Conservation (phyloP, 768 basidiomycete species). For the Lentinula sp. region DNA sequence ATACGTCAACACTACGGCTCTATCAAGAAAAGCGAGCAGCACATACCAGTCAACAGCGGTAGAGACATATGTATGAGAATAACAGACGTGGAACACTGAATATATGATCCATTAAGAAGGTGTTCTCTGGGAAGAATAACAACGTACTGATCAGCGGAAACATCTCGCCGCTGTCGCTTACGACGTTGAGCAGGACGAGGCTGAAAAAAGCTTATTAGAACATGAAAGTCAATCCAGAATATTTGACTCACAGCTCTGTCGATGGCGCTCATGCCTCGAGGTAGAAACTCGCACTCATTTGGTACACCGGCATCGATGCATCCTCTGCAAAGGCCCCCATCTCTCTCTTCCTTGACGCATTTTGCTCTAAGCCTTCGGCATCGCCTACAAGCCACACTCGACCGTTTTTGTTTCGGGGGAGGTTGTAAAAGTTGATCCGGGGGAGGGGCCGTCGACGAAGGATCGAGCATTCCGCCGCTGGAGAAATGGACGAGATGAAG, state of each 20-base stretch:
- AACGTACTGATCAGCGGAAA: conserved; percentile 7
- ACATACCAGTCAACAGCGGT: not conserved
- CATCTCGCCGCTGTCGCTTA: conserved; percentile 7
- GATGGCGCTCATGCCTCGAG: conserved; percentile 10
- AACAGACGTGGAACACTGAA: not conserved
- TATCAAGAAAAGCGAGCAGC: not conserved
- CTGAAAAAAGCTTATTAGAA: not conserved
- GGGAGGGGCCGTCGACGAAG: conserved; percentile 6
- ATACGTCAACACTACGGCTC: not conserved
- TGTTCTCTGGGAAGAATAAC: not conserved
- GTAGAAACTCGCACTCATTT: conserved; percentile 9
- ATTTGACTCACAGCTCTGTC: conserved; percentile 9
- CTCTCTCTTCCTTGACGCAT: conserved; percentile 10
- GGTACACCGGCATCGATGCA: conserved; percentile 10
- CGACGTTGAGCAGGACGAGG: conserved; percentile 10
- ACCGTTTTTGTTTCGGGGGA: conserved; percentile 10
- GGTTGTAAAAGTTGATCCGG: conserved; percentile 7
- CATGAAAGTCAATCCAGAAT: not conserved
- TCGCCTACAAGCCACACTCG: conserved; percentile 10
- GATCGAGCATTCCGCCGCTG: conserved; percentile 8
- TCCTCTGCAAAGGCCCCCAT: conserved; percentile 6
- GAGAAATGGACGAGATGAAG: not conserved
- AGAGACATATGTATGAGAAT: not conserved
- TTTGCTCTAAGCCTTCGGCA: conserved; percentile 10
- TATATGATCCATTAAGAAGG: not conserved